phyloP scores from a whole-genome alignment of 305 asterid genomes.

The Solanum hybrid region DNA sequence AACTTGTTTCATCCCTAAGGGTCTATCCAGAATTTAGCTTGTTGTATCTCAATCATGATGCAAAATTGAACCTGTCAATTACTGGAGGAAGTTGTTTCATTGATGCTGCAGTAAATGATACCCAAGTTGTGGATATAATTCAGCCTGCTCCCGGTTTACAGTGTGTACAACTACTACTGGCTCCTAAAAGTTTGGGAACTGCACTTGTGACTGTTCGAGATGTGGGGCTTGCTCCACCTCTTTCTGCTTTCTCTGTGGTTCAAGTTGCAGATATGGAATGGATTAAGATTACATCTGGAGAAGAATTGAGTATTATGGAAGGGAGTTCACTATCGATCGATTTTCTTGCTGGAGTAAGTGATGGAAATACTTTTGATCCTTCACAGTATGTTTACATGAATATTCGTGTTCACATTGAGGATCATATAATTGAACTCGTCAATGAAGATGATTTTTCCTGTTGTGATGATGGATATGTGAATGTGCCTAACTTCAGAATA shows the following conservation, averaged over 20 bases:
- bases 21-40: constrained; percentile 62
- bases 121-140: constrained; percentile 42
- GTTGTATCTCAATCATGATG: constrained; percentile 60
- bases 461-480: constrained; percentile 25
- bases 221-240: constrained; percentile 69
- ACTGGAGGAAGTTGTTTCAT: constrained; percentile 74
- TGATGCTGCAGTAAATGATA: constrained; percentile 57
- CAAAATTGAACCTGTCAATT: constrained; percentile 64
- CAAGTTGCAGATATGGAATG: constrained; percentile 86
- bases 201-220: constrained; percentile 69
- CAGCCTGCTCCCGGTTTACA: constrained; percentile 33
- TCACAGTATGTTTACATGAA: constrained; percentile 70
- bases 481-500: constrained; percentile 47
- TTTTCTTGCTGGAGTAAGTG: constrained; percentile 56
- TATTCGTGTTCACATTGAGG: constrained; percentile 53
- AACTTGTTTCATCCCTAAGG: constrained; percentile 70
- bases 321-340: constrained; percentile 48
- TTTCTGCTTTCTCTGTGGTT: constrained; percentile 55
- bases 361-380: constrained; percentile 54
- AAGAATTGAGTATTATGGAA: constrained; percentile 58
- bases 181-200: constrained; percentile 71
- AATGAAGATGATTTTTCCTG: constrained; percentile 29
- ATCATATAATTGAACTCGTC: constrained; percentile 43
- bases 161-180: constrained; percentile 55
- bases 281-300: constrained; percentile 62